Percentiles rank a stretch among this genome's conserved stretches.
Evolutionary conservation across 768 basidiomycete species (phyloP).

Genomic region (Galerina marginata): DNA sequence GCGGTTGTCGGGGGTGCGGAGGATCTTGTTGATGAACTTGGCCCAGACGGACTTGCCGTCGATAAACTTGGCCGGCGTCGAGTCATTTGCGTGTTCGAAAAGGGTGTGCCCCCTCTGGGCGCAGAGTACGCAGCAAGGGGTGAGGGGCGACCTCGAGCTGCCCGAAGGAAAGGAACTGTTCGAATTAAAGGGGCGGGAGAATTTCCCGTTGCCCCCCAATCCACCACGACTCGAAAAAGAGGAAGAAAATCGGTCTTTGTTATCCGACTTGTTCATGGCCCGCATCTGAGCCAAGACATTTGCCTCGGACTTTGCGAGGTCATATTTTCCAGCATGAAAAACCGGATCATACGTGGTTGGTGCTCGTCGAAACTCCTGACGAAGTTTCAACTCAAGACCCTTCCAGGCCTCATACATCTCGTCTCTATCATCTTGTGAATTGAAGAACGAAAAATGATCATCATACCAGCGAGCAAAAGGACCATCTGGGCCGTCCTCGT

Average conservation of each 20-base stretch:
- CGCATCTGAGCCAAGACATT: neutral
- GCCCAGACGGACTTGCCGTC: constrained; percentile 20
- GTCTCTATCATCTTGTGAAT: neutral
- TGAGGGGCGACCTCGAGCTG: neutral
- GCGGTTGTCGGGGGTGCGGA: constrained; percentile 13
- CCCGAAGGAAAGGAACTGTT: neutral
- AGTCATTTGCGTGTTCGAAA: constrained; percentile 5
- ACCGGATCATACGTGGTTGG: neutral
- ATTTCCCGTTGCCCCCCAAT: neutral
- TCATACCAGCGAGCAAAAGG: neutral
- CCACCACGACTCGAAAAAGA: neutral
- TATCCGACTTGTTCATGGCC: neutral
- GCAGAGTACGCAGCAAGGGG: constrained; percentile 26
- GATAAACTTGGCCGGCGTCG: neutral
- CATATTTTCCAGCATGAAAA: neutral
- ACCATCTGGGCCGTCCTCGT: neutral
- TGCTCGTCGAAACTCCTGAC: neutral
- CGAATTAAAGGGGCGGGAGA: neutral
- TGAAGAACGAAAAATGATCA: constrained; percentile 10
- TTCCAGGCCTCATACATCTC: constrained; percentile 12
- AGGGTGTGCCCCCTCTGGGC: constrained; percentile 22
- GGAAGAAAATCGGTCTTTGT: neutral
- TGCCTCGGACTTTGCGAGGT: neutral
- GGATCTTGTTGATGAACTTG: neutral
- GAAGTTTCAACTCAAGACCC: constrained; percentile 6